These are phyloP conservation scores for Whalleya microplaca DNA, from an alignment of 2,329 filamentous ascomycete genomes.

Conservation along the genomic window DNA sequence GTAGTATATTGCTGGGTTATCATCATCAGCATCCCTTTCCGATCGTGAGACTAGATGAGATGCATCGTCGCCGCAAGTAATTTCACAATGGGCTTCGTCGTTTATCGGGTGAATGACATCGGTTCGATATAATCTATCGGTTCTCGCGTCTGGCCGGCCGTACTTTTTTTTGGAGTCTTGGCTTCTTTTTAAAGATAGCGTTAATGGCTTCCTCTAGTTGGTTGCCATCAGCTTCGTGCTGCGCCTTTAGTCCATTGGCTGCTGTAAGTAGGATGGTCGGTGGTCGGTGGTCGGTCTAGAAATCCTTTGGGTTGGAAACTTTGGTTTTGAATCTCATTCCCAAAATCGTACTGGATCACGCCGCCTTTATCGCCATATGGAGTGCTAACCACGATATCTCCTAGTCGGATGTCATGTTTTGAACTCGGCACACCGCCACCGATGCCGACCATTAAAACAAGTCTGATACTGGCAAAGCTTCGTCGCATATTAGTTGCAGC, in stretches of 20 bases:
- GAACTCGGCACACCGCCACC: conserved; percentile 37
- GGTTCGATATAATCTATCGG: conserved; percentile 35
- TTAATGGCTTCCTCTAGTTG: conserved; percentile 36
- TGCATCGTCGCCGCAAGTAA: conserved; percentile 3
- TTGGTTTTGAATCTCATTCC: conserved; percentile 30
- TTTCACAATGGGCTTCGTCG: too few species aligned
- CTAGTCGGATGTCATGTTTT: conserved; percentile 37
- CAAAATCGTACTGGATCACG: conserved; percentile 40
- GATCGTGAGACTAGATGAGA: neutral
- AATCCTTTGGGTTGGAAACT: conserved; percentile 17
- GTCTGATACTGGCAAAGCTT: too few species aligned
- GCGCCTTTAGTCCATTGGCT: conserved; percentile 34
- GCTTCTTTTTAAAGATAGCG: conserved; percentile 28
- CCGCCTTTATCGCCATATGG: conserved; percentile 22
- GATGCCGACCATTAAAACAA: conserved; percentile 40
- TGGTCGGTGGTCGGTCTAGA: conserved; percentile 7
- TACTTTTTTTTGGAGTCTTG: conserved; percentile 33
- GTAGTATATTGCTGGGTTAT: conserved; percentile 37
- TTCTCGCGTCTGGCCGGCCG: conserved; percentile 26
- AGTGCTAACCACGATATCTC: conserved; percentile 38
- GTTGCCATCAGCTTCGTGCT: conserved; percentile 23
- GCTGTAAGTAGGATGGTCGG: neutral
- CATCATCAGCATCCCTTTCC: conserved; percentile 14
- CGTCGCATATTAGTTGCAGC: too few species aligned
- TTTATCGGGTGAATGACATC: neutral